These are phyloP conservation scores for Coniferiporia weirii DNA, from an alignment of 1,284 basidiomycete species.

Conservation along the genomic window DNA sequence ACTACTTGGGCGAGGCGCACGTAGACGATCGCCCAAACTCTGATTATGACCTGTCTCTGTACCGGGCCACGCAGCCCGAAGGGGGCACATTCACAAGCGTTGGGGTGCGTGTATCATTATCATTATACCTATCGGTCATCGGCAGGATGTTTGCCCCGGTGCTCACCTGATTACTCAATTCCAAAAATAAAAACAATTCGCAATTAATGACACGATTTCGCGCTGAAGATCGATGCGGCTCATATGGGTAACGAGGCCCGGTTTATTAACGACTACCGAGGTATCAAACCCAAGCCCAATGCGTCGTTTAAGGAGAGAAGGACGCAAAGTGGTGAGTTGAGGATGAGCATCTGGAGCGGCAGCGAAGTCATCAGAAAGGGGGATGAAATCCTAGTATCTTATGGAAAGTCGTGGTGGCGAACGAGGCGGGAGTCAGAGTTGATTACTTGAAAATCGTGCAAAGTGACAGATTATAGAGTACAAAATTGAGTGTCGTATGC, in stretches of 20 bases:
- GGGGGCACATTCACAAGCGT: conserved; percentile 34
- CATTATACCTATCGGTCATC: background rate
- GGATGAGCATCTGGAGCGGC: conserved; percentile 71
- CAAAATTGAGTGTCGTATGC: background rate
- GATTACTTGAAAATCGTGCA: no score
- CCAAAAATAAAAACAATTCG: no score
- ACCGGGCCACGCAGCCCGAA: conserved; percentile 46
- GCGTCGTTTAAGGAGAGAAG: conserved; percentile 65
- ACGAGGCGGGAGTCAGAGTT: conserved; percentile 31
- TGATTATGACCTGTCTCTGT: conserved; percentile 84
- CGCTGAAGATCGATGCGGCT: conserved; percentile 60
- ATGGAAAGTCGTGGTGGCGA: conserved; percentile 91
- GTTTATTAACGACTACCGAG: conserved; percentile 86
- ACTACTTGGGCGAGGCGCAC: conserved; percentile 85
- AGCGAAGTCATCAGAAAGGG: conserved; percentile 65
- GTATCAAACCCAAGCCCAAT: conserved; percentile 63
- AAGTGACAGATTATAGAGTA: background rate
- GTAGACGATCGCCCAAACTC: conserved; percentile 63
- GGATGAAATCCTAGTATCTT: conserved; percentile 84
- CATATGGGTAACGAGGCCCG: conserved; percentile 78
- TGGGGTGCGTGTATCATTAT: conserved; percentile 37
- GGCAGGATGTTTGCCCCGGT: background rate
- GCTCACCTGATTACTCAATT: background rate
- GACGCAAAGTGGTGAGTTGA: conserved; percentile 52
- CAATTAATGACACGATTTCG: background rate